Evolutionary conservation across 169 alveolate species (phyloP).

Genomic region (Babesia ovis): DNA sequence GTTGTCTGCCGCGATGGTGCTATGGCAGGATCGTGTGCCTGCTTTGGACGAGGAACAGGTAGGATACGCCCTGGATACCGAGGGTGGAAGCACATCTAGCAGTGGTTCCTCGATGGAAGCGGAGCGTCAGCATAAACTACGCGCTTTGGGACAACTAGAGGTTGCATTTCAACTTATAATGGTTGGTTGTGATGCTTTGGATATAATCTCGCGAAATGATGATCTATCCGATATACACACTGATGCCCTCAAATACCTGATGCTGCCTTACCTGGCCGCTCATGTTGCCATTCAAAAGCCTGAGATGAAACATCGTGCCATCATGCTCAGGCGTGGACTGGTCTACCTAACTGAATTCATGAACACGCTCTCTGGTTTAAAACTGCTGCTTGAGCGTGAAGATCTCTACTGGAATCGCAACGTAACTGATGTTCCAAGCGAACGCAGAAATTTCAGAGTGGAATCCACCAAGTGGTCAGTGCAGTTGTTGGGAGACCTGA

Average conservation of each 20-base stretch:
- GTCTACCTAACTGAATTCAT: constrained; percentile 49
- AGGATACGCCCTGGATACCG: background rate
- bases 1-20: background rate
- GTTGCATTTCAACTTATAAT: constrained; percentile 39
- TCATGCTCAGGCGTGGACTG: constrained; percentile 19
- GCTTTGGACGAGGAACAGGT: background rate
- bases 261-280: constrained; percentile 56
- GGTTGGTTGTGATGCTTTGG: constrained; percentile 24
- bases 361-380: constrained; percentile 21
- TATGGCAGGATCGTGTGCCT: constrained; percentile 8
- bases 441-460: constrained; percentile 19
- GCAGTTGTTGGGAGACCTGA: constrained; percentile 2
- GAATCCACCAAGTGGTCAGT: constrained; percentile 15
- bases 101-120: background rate
- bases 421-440: background rate
- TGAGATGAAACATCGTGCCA: constrained; percentile 25
- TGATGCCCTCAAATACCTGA: constrained; percentile 51
- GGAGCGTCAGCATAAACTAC: constrained; percentile 31
- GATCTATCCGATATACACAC: constrained; percentile 50
- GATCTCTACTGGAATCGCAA: constrained; percentile 15
- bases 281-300: constrained; percentile 58
- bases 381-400: constrained; percentile 10
- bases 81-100: background rate
- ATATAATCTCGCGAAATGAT: constrained; percentile 38
- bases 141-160: constrained; percentile 18